These are phyloP conservation scores for Eragrostis nindensis DNA, from an alignment of 176 grass and related monocot species.

Conservation along the genomic window DNA sequence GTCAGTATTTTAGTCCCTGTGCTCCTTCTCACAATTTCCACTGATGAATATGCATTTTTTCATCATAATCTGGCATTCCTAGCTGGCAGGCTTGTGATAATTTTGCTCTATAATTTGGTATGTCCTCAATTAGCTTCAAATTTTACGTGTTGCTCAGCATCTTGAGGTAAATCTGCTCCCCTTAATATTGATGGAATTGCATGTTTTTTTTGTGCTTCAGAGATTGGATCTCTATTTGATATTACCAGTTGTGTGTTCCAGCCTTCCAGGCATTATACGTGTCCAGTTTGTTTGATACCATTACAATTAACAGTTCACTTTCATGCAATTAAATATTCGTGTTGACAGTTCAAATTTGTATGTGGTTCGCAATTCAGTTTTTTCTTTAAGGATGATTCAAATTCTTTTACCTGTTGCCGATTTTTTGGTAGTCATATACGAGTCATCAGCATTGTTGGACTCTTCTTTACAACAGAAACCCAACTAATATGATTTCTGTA, in stretches of 20 bases:
- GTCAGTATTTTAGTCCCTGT: neutral
- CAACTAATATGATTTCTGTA: neutral
- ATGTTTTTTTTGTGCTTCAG: neutral
- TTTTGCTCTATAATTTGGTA: neutral
- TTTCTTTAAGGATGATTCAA: neutral
- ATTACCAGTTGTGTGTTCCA: too few species aligned
- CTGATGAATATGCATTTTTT: neutral
- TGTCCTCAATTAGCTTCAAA: neutral
- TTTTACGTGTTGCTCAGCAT: neutral
- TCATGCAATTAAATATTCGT: neutral
- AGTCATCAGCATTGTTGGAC: neutral
- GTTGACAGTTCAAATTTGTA: neutral
- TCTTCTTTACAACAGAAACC: neutral
- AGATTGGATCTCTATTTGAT: too few species aligned
- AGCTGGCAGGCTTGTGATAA: neutral
- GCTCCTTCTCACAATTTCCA: neutral
- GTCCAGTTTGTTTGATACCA: neutral
- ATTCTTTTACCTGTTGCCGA: neutral
- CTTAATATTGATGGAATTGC: neutral
- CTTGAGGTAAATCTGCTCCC: neutral
- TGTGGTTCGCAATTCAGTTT: neutral
- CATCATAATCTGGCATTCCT: too few species aligned
- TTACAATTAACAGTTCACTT: neutral
- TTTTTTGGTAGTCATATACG: neutral
- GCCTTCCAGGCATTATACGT: neutral